Evolutionary conservation across 2,329 filamentous ascomycete species (phyloP), one percentile per base, ranked within the genome.

Genomic region (Talaromyces sp.): DNA sequence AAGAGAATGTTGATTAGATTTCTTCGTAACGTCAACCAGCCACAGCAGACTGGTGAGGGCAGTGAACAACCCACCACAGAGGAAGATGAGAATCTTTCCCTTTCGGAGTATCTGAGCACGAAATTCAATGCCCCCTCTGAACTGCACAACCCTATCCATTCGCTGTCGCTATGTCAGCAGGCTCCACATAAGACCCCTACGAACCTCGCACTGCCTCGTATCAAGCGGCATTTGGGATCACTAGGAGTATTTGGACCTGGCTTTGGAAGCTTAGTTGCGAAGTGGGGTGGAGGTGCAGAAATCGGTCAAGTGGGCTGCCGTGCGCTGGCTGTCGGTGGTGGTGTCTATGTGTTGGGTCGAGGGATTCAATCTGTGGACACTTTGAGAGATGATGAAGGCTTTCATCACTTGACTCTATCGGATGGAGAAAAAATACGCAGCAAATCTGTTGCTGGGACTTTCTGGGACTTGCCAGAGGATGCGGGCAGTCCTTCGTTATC

Each of bases 1-100:
- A 98, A 98, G 80, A 88, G 94, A 63, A 86, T 86, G 10, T 79
- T 98, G 72, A 97, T 97, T 90, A 96, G 96, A 77, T 96, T 97
- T 72, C 84, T 98, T 72, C 93, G 94, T 76, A 94, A 95, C 74
- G 90, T 97, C 62, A 82, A 67, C 86, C 92, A 71, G 53, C 58
- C 72, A 36, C 65, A 64, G 10, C 89, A 89, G 72, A 86, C 91
- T 70, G 85, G 84, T 25, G 70, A 91, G 70, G 85, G 84, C 31
- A 1, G n/a, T 27, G 53, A 66, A 40, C 43, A 43, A 22, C 70
- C 74, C 19, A 54, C 62, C 3, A 63, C 75, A 75, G 61, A 86
- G 86, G 61, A 87, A 67, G 81, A 86, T 61, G 85, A 87, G 31
- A 76, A 82, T 91, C 63, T 76, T 76, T 67, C 81, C 75, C 70